Evolutionary conservation across 139 green algal species (phyloP), one percentile per base, ranked within the genome.

Genomic region (Chlamydomonas sp.): DNA sequence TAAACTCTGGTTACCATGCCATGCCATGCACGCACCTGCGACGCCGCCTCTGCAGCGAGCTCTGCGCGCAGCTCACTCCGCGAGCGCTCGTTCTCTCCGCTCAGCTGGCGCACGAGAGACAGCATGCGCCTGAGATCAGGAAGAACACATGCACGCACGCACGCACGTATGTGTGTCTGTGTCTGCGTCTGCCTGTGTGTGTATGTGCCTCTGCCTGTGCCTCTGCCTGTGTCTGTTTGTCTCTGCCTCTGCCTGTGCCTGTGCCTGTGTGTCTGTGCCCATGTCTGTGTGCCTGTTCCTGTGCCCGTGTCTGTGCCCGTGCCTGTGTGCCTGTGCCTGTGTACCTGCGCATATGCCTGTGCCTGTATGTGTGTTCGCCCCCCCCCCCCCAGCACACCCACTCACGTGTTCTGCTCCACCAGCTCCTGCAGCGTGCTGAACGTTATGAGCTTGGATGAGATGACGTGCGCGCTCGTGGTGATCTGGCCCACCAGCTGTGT

Each of bases 361-460:
- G n/a, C n/a, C n/a, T n/a, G n/a, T n/a, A 38, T 20, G 26, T 63
- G n/a, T 63, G 13, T 22, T 35, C 54, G n/a, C n/a, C 29, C 6
- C 16, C 20, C 54, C 5, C n/a, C n/a, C n/a, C n/a, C n/a, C n/a
- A n/a, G n/a, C n/a, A n/a, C n/a, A n/a, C n/a, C 28, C n/a, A 50
- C 65, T n/a, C 63, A 62, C 75, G 58, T 74, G 71, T 81, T 81
- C 48, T 81, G 75, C 67, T 81, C 75, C 48, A 81, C 67, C 34
- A 81, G 75, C 67, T 81, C 75, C 1, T 64, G 39, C 48, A 81
- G 29, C 6, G 59, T 43, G 1, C 75, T 38, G 75, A 73, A 81
- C 4, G 66, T 81, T 5, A 81, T 71, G 5, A 81, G 60, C 0
- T 66, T 65, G 6, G 31, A 29, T 39, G 58, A 72, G 58, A 81